A percentile compares a stretch with the other conserved stretches of the same genome.
Conservation (phyloP, 306 rosid species). For the Cucurbita ficifolia region DNA sequence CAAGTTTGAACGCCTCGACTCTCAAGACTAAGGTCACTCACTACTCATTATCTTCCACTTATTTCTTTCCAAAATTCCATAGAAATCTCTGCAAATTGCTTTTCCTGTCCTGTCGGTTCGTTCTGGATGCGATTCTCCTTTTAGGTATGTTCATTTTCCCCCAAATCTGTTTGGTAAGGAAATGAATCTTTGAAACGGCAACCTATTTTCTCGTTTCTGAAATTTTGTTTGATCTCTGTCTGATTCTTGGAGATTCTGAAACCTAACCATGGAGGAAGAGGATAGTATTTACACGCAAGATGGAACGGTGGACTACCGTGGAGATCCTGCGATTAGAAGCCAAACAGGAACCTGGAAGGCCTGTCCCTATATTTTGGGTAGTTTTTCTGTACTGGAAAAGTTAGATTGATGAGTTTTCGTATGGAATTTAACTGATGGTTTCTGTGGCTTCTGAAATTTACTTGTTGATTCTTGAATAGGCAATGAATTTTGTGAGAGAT, state of each 20-base stretch:
- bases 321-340: conserved; percentile 1
- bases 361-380: conserved; percentile 9
- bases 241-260: background rate
- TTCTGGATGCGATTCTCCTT: background rate
- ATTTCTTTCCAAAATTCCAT: too few relatives aligned
- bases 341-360: conserved; percentile 10
- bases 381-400: background rate
- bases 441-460: background rate
- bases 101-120: too few relatives aligned
- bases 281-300: conserved; percentile 7
- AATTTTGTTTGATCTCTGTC: background rate
- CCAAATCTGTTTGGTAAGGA: background rate
- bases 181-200: too few relatives aligned
- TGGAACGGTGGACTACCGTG: conserved; percentile 4
- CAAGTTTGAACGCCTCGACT: background rate
- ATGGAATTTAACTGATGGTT: background rate
- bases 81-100: background rate
- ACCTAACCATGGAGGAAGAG: background rate
- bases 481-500: conserved; percentile 8
- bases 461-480: background rate
- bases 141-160: background rate
- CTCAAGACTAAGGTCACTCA: background rate
- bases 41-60: background rate
- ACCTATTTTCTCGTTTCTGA: background rate
- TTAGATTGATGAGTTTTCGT: background rate